Evolutionary conservation across 495 filamentous ascomycete genomes (phyloP), one percentile per base, ranked within the genome.

Genomic region (Penicillium verhagenii): DNA sequence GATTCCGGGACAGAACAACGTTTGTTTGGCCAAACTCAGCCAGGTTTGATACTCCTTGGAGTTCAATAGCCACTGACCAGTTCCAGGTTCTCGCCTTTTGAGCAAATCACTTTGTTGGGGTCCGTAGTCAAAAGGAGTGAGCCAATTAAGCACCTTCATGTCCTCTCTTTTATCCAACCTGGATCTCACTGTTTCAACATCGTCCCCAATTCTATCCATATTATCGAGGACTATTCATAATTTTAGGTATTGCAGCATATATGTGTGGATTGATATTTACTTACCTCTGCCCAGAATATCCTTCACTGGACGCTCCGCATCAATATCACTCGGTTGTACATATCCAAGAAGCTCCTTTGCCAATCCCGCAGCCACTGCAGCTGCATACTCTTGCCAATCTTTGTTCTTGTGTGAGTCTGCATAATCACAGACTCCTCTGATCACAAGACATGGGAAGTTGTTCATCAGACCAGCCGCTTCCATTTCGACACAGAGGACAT

Each of bases 401-500:
- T 48, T 48, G 46, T 33, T 23, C 7, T 48, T 48, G 19, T 48
- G 46, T 3, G 46, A 25, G 14, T 48, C 46, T 4, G 46, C 33
- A 26, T 48, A 48, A 21, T 48, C 46, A 19, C 46, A 48, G 26
- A 48, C 35, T 1, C 72, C 72, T 0, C 68, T 61, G 23, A 74
- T 69, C 0, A 71, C 65, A 2, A 73, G 50, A 29, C 70, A 74
- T 2, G 69, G 70, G 49, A 74, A 71, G 25, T 56, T 5, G 28
- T 72, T 63, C 72, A 58, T 73, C 2, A 68, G 70, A 3, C 76
- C 75, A 11, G 76, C 75, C 0, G 69, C 73, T 54, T 75, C 72
- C 68, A 73, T 75, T 47, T 76, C 72, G 39, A 76, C 68, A 26
- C 70, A 75, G 1, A 73, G 23, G 11, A 74, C 62, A 31, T 56